Conservation (phyloP, 2,329 filamentous ascomycete species). For the Pseudogymnoascus sp. region DNA sequence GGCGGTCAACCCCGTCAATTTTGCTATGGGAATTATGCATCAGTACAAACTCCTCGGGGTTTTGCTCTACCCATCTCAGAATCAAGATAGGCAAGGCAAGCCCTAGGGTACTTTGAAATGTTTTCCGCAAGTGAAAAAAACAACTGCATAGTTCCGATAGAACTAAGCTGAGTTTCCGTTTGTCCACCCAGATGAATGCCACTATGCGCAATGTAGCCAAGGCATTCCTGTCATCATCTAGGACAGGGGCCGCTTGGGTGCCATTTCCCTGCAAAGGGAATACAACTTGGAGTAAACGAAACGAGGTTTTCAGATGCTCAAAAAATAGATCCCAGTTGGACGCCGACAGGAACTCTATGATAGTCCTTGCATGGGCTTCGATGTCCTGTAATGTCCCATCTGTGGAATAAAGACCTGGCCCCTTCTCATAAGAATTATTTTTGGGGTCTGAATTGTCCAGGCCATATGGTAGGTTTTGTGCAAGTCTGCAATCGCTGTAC, state of each 20-base stretch:
- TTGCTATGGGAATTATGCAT: constrained; percentile 52
- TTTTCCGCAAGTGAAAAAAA: constrained; percentile 56
- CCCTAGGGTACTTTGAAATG: constrained; percentile 55
- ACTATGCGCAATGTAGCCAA: constrained; percentile 50
- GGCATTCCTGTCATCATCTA: constrained; percentile 30
- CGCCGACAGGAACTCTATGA: constrained; percentile 56
- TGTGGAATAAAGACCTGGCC: constrained; percentile 28
- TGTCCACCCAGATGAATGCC: constrained; percentile 56
- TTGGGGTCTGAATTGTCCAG: constrained; percentile 30
- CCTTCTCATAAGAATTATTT: constrained; percentile 28
- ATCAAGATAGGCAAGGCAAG: constrained; percentile 55
- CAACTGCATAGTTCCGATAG: constrained; percentile 59
- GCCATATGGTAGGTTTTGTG: not conserved
- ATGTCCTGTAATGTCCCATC: constrained; percentile 32
- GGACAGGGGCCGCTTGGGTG: constrained; percentile 18
- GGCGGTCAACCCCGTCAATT: constrained; percentile 57
- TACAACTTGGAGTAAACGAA: constrained; percentile 22
- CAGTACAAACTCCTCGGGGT: constrained; percentile 55
- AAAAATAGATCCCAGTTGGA: constrained; percentile 54
- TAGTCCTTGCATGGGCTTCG: constrained; percentile 45
- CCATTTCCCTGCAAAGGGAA: constrained; percentile 22
- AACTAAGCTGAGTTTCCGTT: constrained; percentile 49
- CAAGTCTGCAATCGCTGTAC: constrained; percentile 29
- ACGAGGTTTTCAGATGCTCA: constrained; percentile 44
- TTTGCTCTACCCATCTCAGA: constrained; percentile 56